Conservation (phyloP, 192 early-diverging fungal species). For the Coemansia sp. region DNA sequence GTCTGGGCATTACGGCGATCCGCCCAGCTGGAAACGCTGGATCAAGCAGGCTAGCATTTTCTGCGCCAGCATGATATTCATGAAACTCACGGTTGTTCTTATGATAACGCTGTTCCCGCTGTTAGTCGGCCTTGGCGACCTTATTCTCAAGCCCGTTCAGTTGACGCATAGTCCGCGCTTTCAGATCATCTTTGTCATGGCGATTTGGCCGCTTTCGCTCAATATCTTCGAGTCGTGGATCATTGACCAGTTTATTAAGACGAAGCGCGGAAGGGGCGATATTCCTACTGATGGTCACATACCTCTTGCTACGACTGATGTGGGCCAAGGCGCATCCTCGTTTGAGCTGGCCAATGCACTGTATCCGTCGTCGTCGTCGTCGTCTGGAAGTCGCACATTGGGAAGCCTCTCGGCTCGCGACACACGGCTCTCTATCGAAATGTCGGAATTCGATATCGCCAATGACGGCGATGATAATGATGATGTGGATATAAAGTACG, state of each 20-base stretch:
- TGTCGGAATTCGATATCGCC: constrained; percentile 29
- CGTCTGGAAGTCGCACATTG: constrained; percentile 35
- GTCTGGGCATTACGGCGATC: constrained; percentile 55
- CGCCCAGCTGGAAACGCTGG: constrained; percentile 50
- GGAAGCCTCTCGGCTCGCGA: constrained; percentile 12
- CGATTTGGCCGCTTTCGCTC: constrained; percentile 51
- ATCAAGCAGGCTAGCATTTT: constrained; percentile 45
- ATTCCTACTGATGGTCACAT: constrained; percentile 29
- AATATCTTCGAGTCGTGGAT: constrained; percentile 59
- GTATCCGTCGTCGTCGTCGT: constrained; percentile 9
- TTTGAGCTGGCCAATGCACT: constrained; percentile 27
- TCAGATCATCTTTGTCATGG: constrained; percentile 58
- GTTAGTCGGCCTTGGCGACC: constrained; percentile 42
- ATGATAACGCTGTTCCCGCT: constrained; percentile 34
- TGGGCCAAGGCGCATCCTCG: constrained; percentile 1
- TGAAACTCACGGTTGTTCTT: constrained; percentile 53
- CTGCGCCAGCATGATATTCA: constrained; percentile 47
- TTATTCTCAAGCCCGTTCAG: constrained; percentile 48
- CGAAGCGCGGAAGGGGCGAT: background rate
- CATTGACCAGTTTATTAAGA: constrained; percentile 56
- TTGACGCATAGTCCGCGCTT: constrained; percentile 42
- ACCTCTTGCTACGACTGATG: constrained; percentile 25
- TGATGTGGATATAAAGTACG: background rate
- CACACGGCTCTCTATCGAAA: constrained; percentile 26
- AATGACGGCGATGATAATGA: constrained; percentile 7